Percentiles rank a stretch among this genome's conserved stretches.
Conservation (phyloP, 2,329 filamentous ascomycete genomes). For the Calycina herbarum region DNA sequence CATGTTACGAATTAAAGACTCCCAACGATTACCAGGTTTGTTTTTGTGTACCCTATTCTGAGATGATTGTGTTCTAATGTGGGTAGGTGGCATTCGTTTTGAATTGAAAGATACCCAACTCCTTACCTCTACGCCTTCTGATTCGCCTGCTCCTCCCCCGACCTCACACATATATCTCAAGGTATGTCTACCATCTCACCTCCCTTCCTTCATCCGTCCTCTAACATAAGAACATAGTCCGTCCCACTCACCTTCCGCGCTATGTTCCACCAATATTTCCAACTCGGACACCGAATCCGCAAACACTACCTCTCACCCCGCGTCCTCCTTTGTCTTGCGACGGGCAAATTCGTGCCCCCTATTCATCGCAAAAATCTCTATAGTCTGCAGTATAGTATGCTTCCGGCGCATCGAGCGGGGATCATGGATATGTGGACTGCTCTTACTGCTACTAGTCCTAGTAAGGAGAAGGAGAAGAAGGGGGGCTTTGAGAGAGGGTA, state of each 20-base stretch:
- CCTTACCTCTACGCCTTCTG: conserved; percentile 42
- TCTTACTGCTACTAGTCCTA: conserved; percentile 26
- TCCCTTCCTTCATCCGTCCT: neutral
- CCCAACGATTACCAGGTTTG: conserved; percentile 78
- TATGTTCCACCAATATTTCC: conserved; percentile 97
- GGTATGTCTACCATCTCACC: conserved; percentile 46
- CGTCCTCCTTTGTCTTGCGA: conserved; percentile 84
- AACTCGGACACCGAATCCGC: conserved; percentile 85
- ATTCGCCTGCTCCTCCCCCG: conserved; percentile 40
- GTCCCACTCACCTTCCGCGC: conserved; percentile 86
- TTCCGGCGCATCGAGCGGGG: conserved; percentile 77
- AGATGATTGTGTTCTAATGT: conserved; percentile 22
- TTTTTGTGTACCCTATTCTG: conserved; percentile 20
- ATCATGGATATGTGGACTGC: conserved; percentile 79
- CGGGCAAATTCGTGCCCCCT: conserved; percentile 89
- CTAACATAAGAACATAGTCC: conserved; percentile 55
- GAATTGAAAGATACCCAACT: conserved; percentile 76
- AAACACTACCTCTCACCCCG: conserved; percentile 92
- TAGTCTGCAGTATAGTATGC: conserved; percentile 96
- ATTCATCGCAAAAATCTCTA: conserved; percentile 95
- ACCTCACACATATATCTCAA: conserved; percentile 86
- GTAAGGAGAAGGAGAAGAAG: conserved; percentile 12
- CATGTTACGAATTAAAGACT: conserved; percentile 95
- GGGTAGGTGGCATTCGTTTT: conserved; percentile 77
- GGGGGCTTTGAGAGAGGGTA: conserved; percentile 9